phyloP scores from a whole-genome alignment of 805 yeast genomes.

The Candida cerambycidarum region DNA sequence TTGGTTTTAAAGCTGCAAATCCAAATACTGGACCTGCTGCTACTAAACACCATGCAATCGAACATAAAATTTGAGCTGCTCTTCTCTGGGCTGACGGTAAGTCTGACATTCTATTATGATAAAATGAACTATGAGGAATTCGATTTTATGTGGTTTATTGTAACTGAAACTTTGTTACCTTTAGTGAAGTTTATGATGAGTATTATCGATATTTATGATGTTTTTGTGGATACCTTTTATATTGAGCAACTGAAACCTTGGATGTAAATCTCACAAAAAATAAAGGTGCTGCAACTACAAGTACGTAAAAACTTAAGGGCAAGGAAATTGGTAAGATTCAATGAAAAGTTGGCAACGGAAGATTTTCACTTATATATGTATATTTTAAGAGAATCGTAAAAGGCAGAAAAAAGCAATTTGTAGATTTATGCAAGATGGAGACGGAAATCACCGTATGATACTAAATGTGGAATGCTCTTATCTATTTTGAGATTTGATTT shows the following conservation, averaged over 20 bases:
- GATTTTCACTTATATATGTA: not conserved
- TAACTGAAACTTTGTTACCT: no score
- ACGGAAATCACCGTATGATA: not conserved
- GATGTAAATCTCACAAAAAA: not conserved
- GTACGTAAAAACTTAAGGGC: not conserved
- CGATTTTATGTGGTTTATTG: no score
- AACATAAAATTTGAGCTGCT: conserved; percentile 62
- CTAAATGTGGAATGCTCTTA: no score
- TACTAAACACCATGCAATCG: conserved; percentile 81
- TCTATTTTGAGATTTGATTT: no score
- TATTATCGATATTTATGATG: no score
- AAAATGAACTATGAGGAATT: not conserved
- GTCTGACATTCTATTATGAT: conserved; percentile 7
- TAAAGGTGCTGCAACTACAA: not conserved
- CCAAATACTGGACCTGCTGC: conserved; percentile 96
- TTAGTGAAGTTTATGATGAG: no score
- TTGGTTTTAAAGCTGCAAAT: conserved; percentile 90
- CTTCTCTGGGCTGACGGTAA: conserved; percentile 23
- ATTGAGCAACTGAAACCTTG: not conserved
- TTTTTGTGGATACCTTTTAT: no score
- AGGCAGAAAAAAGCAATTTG: not conserved
- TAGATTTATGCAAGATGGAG: not conserved
- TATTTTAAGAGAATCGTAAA: not conserved
- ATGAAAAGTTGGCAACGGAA: no score
- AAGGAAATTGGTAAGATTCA: no score